Base-by-base conservation (phyloP, 805 yeast genomes). In the Metschnikowia continentalis region DNA sequence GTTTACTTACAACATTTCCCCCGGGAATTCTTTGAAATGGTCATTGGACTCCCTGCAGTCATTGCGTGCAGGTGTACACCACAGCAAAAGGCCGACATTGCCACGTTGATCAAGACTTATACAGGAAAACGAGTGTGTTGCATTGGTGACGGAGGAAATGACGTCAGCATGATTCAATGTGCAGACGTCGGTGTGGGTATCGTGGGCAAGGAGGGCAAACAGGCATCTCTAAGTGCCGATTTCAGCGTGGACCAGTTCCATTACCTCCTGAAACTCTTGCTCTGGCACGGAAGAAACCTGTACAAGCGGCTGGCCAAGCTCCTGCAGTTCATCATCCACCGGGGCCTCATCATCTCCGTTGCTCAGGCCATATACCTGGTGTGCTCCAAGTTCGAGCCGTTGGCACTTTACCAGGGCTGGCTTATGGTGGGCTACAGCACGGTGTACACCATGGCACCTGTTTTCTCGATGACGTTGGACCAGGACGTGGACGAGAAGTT, bases 141-240 rank as follows among this genome's bases (percentile, higher is more conserved):
- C 63, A 95, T 94, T 58, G 99, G 99, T 50, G 99, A 94, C 69
- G 99, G 99, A 61, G 99, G 99, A 61, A 94, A 94, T 63, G 99
- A 94, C 69, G 99, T 94, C 33, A 88, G 96, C 60, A 94, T 94
- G 99, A 94, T 94, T 58, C 99, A 94, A 70, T 86, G 95, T 58
- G 99, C 99, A 0, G 97, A 95, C 72, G 97, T 94, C 8, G 99
- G 99, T 53, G 96, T 94, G 30, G 99, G 99, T 50, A 94, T 94
- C 58, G 99, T 94, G 19, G 99, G 99, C 35, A 94, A 94, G 67
- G 99, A 94, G 67, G 99, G 99, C 35, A 86, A 86, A 55, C 99
- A 94, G 67, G 99, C 99, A 0, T 90, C 97, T 0, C 74, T 94
- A 47, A 96, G 98, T 4, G 98, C 99, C 0, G 99, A 94, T 68